Evolutionary conservation across 2,329 filamentous ascomycete genomes (phyloP), one percentile per base, ranked within the genome.

Genomic region (Clarireedia paspali): DNA sequence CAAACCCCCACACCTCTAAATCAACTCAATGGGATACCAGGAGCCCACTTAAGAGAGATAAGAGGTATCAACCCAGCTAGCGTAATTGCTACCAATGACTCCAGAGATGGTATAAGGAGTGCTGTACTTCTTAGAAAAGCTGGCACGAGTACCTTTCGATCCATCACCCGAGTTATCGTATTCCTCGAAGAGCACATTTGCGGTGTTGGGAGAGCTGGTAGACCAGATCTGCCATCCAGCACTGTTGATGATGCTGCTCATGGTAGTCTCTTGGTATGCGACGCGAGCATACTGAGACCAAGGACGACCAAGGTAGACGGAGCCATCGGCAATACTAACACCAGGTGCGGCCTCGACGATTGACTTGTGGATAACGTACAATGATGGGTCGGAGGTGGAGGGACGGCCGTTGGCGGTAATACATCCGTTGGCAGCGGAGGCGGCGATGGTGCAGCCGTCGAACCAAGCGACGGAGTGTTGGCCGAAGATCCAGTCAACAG

Each of bases 401-500:
- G 70, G 54, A 47, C 76, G 72, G 6, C 77, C 77, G 53, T 70
- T 72, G 56, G 74, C 74, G 9, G 75, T 55, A 14, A 50, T 50
- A 1, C 26, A 50, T 55, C 53, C 53, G 17, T 78, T 70, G 17
- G 68, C 65, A 9, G 76, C 68, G 50, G 78, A 75, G 23, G 66
- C 63, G 44, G 73, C 69, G 59, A 83, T 76, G 46, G 75, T 73
- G 57, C 72, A 73, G 14, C 69, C 62, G 53, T 80, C 75, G 20
- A 55, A 27, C 53, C 53, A 55, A 12, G 53, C 47, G 65, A 77
- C 78, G 36, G 77, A 74, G 53, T 73, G 62, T 67, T 81, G 73
- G 52, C 82, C 76, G 65, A 84, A 85, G 61, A 82, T 79, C 64
- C 82, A 82, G 62, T 84, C 82, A 45, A 79, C 78, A 2, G 79